These are phyloP conservation scores for Babesia sp. DNA, from an alignment of 169 alveolate genomes.

Conservation along the genomic window DNA sequence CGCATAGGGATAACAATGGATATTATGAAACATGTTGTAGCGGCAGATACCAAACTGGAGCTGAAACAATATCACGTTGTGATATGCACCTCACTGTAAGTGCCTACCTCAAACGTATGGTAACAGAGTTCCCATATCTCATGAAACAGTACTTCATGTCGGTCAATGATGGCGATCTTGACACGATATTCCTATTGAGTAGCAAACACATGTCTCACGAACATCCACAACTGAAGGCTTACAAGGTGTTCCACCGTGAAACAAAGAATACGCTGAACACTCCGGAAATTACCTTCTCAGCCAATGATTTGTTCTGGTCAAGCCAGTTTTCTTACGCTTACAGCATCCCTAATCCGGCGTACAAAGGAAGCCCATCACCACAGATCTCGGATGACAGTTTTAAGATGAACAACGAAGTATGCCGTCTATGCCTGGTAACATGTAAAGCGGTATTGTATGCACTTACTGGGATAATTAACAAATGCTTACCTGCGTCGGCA, in stretches of 20 bases:
- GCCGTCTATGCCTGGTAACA: slow-evolving; percentile 28
- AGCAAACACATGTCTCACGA: slow-evolving; percentile 57
- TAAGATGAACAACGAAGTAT: slow-evolving; percentile 47
- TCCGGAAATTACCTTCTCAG: slow-evolving; percentile 44
- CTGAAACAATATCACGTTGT: slow-evolving; percentile 30
- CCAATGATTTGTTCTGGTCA: slow-evolving; percentile 67
- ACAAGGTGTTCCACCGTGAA: slow-evolving; percentile 43
- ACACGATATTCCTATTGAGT: slow-evolving; percentile 23
- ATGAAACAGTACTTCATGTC: slow-evolving; percentile 8
- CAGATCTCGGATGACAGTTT: slow-evolving; percentile 12
- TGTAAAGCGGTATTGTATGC: slow-evolving; percentile 41
- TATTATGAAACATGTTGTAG: slow-evolving; percentile 46
- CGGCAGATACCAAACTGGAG: slow-evolving; percentile 47
- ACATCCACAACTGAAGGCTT: slow-evolving; percentile 63
- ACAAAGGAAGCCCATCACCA: slow-evolving; percentile 5
- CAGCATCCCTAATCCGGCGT: slow-evolving; percentile 51
- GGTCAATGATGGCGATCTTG: slow-evolving; percentile 5
- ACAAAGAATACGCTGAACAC: slow-evolving; percentile 12
- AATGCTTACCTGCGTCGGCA: not conserved
- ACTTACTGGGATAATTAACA: slow-evolving; percentile 33
- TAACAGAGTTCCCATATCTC: slow-evolving; percentile 28
- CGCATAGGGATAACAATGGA: slow-evolving; percentile 30
- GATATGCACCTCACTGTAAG: slow-evolving; percentile 55
- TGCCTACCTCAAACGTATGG: slow-evolving; percentile 9
- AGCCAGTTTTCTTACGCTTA: slow-evolving; percentile 62